Percentiles rank a stretch among this genome's conserved stretches.
Conservation (phyloP, 2,329 filamentous ascomycete genomes). For the Simplicillium sp. region DNA sequence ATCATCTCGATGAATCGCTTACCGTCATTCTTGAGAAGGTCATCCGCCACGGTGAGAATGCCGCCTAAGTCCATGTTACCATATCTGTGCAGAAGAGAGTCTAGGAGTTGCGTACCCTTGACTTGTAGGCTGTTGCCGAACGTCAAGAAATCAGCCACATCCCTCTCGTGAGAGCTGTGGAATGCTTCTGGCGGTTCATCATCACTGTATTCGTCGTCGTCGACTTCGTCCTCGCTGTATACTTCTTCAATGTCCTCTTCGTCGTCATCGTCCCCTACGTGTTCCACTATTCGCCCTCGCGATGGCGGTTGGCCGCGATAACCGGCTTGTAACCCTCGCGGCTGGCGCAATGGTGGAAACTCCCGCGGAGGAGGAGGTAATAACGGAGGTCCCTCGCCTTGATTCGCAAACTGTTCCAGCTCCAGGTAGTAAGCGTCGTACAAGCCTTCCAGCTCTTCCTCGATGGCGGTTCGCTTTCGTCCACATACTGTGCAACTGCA, state of each 20-base stretch:
- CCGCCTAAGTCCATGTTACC: conserved; percentile 61
- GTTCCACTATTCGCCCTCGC: conserved; percentile 63
- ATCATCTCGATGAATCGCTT: conserved; percentile 99
- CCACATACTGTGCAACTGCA: conserved; percentile 98
- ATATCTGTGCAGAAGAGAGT: conserved; percentile 32
- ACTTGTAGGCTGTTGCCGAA: conserved; percentile 97
- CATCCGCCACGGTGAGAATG: conserved; percentile 96
- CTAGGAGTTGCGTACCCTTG: conserved; percentile 54
- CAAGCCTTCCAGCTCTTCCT: conserved; percentile 93
- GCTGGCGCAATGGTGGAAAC: conserved; percentile 39
- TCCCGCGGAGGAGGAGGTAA: conserved; percentile 40
- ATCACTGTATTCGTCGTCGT: conserved; percentile 53
- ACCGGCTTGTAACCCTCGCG: conserved; percentile 47
- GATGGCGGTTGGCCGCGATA: conserved; percentile 61
- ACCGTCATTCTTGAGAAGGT: conserved; percentile 95
- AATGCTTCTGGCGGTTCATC: conserved; percentile 61
- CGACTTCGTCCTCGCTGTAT: conserved; percentile 43
- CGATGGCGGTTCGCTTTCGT: conserved; percentile 90
- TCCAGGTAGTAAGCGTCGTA: conserved; percentile 99
- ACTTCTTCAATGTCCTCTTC: conserved; percentile 44
- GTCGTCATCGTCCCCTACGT: conserved; percentile 47
- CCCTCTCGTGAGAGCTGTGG: conserved; percentile 52
- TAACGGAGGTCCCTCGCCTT: conserved; percentile 56
- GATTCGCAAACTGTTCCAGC: conserved; percentile 92
- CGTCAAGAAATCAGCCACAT: conserved; percentile 82